These are phyloP conservation scores for Russula virescens DNA, from an alignment of 768 basidiomycete genomes.

Conservation along the genomic window DNA sequence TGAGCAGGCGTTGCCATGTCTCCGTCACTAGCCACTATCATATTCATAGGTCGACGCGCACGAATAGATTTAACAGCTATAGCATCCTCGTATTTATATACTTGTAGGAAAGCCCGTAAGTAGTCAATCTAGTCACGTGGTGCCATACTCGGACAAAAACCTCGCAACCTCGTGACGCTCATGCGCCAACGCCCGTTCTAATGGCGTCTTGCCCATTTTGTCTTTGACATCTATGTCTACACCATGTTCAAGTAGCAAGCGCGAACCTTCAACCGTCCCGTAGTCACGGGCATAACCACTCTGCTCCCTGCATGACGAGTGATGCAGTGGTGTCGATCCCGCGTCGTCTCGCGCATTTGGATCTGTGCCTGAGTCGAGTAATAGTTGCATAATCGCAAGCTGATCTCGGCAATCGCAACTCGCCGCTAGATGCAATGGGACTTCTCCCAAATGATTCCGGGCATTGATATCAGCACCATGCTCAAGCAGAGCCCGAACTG, in stretches of 20 bases:
- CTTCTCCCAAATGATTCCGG: background rate
- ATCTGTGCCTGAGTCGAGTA: background rate
- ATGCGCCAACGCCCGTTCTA: background rate
- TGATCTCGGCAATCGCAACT: background rate
- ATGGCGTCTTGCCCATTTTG: background rate
- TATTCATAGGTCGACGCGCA: too few species aligned
- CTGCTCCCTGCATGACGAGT: background rate
- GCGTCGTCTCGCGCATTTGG: background rate
- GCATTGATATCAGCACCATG: background rate
- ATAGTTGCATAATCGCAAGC: background rate
- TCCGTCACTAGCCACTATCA: too few species aligned
- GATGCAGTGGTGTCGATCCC: background rate
- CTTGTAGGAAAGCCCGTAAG: background rate
- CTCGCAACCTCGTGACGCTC: background rate
- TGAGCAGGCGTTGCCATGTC: too few species aligned
- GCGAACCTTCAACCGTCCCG: background rate
- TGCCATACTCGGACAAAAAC: background rate
- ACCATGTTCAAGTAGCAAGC: background rate
- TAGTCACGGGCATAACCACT: rapidly evolving
- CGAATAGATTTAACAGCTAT: background rate
- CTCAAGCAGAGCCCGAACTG: background rate
- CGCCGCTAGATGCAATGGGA: background rate
- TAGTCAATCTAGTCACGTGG: background rate
- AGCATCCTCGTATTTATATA: too few species aligned
- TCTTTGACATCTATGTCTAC: background rate